Base-by-base conservation (phyloP, 2,329 filamentous ascomycete genomes). In the Cercospora canescens region DNA sequence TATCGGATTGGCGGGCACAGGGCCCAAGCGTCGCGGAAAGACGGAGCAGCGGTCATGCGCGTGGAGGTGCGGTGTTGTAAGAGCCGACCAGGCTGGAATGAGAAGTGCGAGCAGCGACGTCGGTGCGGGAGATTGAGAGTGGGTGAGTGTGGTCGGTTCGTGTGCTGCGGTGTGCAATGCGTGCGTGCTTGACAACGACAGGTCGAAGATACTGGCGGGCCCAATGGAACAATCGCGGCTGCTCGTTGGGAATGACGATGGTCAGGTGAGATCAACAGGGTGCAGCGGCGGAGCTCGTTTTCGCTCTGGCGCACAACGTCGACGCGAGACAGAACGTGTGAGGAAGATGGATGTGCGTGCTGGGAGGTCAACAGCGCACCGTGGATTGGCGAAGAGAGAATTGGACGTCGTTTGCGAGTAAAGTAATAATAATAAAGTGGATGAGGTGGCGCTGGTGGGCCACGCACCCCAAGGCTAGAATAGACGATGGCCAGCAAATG, bases 11-110 rank as follows among this genome's bases (percentile, higher is more conserved):
- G 64, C 55, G 67, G 69, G 67, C 67, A 67, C 48, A 52, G 28
- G 57, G 65, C 70, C 70, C 65, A 65, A 59, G 62, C 62, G 65
- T 66, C 37, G 65, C 58, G 48, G 34, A 65, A 60, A 60, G 56
- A 55, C 58, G 59, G 60, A 50, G 60, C 50, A 61, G 39, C 56
- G 60, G 55, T 69, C 73, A 75, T 75, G 66, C 71, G 72, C 70
- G 66, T 60, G 39, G 30, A 50, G 24, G 16, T n/a, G 32, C 28
- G 7, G 48, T 37, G 58, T 35, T 50, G 67, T 48, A 62, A 66
- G 67, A 72, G 71, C 72, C 72, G 72, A 75, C 71, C 72, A 72
- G 71, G 72, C 71, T 71, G 71, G 63, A 61, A 64, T 57, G 32
- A 2, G 34, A 14, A 50, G 45, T n/a, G 18, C 58, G 52, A 35